Conservation (phyloP, 805 yeast species). For the Wickerhamiella kazuoi region DNA sequence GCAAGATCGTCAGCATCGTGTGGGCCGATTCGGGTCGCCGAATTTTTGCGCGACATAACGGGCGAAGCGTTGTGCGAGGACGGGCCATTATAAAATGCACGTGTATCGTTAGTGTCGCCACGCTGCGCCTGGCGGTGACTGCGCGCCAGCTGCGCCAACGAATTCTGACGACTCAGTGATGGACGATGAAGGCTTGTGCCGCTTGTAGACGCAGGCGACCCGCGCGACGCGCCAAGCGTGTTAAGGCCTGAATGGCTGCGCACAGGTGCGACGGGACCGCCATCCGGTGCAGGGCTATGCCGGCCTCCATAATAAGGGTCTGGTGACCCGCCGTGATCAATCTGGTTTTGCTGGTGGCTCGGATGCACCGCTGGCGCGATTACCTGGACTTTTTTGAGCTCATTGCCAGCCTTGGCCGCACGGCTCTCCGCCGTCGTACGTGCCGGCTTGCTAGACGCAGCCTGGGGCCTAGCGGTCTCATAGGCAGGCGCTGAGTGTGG, state of each 20-base stretch:
- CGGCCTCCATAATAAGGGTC: too few species aligned
- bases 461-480: too few species aligned
- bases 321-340: too few species aligned
- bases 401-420: too few species aligned
- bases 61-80: neutral
- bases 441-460: too few species aligned
- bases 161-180: constrained; percentile 7
- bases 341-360: neutral
- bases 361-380: neutral
- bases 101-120: constrained; percentile 6
- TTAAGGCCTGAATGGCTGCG: neutral
- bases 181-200: neutral
- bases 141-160: constrained; percentile 14
- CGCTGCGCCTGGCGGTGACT: constrained; percentile 7
- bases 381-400: neutral
- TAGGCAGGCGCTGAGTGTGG: too few species aligned
- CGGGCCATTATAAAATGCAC: constrained; percentile 8
- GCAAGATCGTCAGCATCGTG: constrained; percentile 7
- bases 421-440: too few species aligned
- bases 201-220: neutral
- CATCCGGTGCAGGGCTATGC: too few species aligned
- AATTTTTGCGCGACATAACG: neutral
- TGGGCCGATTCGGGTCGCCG: neutral
- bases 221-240: neutral
- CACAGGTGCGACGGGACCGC: neutral